Percentiles rank a stretch among this genome's conserved stretches.
Evolutionary conservation across 495 filamentous ascomycete species (phyloP).

Genomic region (Xylaria flabelliformis): DNA sequence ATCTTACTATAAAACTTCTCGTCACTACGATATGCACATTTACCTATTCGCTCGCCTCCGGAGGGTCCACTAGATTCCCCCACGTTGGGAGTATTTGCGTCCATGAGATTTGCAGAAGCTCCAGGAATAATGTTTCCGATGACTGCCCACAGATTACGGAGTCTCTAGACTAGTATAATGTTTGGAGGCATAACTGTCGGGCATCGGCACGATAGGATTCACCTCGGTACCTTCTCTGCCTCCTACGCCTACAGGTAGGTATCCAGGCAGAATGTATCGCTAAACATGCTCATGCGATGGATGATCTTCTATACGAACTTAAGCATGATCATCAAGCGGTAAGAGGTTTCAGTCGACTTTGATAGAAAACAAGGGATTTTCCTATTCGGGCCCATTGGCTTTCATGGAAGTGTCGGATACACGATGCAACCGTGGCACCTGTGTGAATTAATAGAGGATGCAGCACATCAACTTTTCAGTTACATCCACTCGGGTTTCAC

Average conservation of each 20-base stretch:
- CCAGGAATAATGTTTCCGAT: neutral
- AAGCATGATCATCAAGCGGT: neutral
- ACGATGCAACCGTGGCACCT: conserved; percentile 10
- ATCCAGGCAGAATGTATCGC: neutral
- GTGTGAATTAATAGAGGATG: neutral
- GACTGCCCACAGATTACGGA: conserved; percentile 6
- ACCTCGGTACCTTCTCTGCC: neutral
- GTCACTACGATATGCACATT: conserved; percentile 10
- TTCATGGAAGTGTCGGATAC: neutral
- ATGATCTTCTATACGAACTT: conserved; percentile 4
- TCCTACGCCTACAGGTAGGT: neutral
- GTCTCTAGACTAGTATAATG: conserved; percentile 2
- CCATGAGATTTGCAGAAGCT: conserved; percentile 6
- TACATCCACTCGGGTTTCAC: conserved; percentile 22
- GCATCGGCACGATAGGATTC: conserved; percentile 2
- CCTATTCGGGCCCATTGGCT: conserved; percentile 17
- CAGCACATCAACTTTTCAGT: conserved; percentile 7
- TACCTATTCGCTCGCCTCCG: neutral
- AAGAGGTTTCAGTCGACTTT: neutral
- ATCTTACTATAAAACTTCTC: neutral
- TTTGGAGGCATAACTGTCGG: neutral
- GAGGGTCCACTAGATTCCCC: neutral
- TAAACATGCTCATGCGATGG: conserved; percentile 11
- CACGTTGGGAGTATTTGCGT: conserved; percentile 1
- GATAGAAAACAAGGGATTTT: neutral